These are phyloP conservation scores for Solanum appendiculatum DNA, from an alignment of 257 asterid genomes.

Conservation along the genomic window DNA sequence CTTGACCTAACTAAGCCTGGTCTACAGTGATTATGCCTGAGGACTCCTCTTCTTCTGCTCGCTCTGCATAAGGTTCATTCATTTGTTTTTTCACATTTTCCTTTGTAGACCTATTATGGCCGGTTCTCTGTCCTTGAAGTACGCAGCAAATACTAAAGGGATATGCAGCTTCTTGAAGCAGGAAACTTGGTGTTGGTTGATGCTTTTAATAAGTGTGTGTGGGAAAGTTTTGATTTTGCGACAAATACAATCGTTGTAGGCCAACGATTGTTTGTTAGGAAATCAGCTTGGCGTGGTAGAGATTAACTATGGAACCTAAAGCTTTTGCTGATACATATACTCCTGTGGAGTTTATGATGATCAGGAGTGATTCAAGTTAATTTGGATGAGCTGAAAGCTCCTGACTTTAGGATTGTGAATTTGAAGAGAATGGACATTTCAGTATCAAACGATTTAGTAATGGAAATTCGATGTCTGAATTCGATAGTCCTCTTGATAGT, in stretches of 20 bases:
- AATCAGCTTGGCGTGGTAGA: conserved; percentile 15
- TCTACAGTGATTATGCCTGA: too few species aligned
- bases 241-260: conserved; percentile 58
- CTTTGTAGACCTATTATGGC: too few species aligned
- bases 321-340: conserved; percentile 21
- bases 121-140: too few species aligned
- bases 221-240: conserved; percentile 64
- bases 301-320: conserved; percentile 39
- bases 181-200: conserved; percentile 59
- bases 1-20: too few species aligned
- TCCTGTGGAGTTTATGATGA: conserved; percentile 20
- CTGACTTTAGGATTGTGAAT: neutral
- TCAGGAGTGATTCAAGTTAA: neutral
- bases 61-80: too few species aligned
- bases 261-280: conserved; percentile 24
- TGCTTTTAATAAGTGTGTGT: conserved; percentile 24
- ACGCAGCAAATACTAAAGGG: too few species aligned
- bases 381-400: neutral
- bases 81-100: too few species aligned
- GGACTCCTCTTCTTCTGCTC: too few species aligned
- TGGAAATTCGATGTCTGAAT: neutral
- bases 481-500: neutral
- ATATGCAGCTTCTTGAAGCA: conserved; percentile 29
- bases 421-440: neutral
- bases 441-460: neutral